These are phyloP conservation scores for Lactarius trivialis DNA, from an alignment of 768 basidiomycete genomes.

Conservation along the genomic window DNA sequence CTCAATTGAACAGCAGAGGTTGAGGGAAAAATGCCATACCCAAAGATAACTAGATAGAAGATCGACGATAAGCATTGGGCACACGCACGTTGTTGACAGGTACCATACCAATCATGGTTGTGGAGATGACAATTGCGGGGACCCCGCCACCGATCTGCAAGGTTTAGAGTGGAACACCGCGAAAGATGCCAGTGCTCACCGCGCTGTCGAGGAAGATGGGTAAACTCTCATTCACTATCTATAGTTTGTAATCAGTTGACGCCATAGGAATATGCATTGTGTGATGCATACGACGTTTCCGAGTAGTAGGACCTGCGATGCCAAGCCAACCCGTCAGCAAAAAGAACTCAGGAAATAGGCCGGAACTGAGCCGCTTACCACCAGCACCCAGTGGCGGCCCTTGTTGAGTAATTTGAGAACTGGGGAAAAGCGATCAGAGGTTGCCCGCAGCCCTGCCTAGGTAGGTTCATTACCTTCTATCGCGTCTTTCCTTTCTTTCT, in stretches of 20 bases:
- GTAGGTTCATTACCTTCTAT: constrained; percentile 45
- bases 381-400: constrained; percentile 78
- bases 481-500: constrained; percentile 60
- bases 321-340: background rate
- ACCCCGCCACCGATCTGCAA: constrained; percentile 57
- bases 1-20: background rate
- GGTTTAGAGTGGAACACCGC: background rate
- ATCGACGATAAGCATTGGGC: constrained; percentile 1
- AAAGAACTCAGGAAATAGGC: constrained; percentile 16
- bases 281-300: constrained; percentile 68
- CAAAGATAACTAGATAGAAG: constrained; percentile 60
- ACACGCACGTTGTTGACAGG: background rate
- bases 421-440: constrained; percentile 14
- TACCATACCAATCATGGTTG: constrained; percentile 56
- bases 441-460: background rate
- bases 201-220: constrained; percentile 79
- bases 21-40: constrained; percentile 40
- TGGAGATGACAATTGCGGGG: constrained; percentile 73
- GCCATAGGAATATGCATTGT: background rate
- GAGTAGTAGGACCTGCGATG: constrained; percentile 65
- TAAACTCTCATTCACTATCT: constrained; percentile 80
- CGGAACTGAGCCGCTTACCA: constrained; percentile 41
- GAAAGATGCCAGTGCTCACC: constrained; percentile 26
- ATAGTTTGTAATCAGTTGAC: background rate
- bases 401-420: constrained; percentile 44